A percentile compares a stretch with the other conserved stretches of the same genome.
Evolutionary conservation across 73 alveolate genomes (phyloP).

Genomic region (Stentor coeruleus): DNA sequence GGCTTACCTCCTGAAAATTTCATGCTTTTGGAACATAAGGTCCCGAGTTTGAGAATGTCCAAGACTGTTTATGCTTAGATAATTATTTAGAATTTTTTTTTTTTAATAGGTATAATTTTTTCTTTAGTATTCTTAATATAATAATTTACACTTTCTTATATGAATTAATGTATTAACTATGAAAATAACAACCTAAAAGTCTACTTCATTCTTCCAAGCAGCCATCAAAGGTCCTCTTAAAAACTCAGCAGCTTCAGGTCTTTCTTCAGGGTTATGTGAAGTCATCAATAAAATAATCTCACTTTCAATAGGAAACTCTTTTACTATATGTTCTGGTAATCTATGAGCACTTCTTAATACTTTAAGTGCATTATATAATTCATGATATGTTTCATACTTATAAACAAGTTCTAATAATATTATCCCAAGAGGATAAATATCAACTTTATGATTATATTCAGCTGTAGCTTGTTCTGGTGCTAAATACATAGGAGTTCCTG

Average conservation of each 20-base stretch:
- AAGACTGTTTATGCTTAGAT: no score
- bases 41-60: not conserved
- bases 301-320: conserved; percentile 35
- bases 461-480: conserved; percentile 66
- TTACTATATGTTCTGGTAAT: conserved; percentile 30
- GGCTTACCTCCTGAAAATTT: conserved; percentile 69
- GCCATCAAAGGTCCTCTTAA: conserved; percentile 21
- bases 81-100: no score
- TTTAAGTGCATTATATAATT: conserved; percentile 49
- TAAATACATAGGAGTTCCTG: conserved; percentile 76
- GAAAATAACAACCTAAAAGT: not conserved
- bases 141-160: no score
- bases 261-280: conserved; percentile 30
- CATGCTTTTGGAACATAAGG: conserved; percentile 46
- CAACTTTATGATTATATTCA: conserved; percentile 81
- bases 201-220: conserved; percentile 27
- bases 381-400: conserved; percentile 62
- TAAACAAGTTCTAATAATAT: conserved; percentile 76
- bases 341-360: conserved; percentile 37
- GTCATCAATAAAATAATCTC: conserved; percentile 28
- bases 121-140: no score
- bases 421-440: conserved; percentile 82
- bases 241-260: conserved; percentile 48
- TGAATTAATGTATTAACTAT: no score
- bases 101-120: no score